These are phyloP conservation scores for Spongispora temasekensis DNA, from an alignment of 1,284 basidiomycete genomes.

Conservation along the genomic window DNA sequence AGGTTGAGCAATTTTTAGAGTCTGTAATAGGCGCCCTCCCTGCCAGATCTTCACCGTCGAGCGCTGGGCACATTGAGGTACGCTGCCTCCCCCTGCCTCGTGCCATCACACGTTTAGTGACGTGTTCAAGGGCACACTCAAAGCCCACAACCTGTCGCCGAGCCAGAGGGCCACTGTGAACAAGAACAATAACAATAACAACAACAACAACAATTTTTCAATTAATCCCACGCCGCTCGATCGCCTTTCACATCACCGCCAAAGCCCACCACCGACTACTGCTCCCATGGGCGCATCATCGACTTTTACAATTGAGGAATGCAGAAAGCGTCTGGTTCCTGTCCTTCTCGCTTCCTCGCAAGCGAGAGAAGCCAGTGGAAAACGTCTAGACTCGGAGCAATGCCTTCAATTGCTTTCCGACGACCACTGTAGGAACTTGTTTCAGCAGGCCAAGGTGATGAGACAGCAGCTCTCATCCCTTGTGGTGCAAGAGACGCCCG, in stretches of 20 bases:
- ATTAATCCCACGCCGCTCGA: too few species aligned
- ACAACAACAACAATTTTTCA: too few species aligned
- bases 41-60: not conserved
- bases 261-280: constrained; percentile 4
- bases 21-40: constrained; percentile 24
- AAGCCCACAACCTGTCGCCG: constrained; percentile 18
- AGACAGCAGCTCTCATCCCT: constrained; percentile 21
- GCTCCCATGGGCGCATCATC: not conserved
- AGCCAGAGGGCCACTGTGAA: too few species aligned
- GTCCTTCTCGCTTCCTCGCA: constrained; percentile 22
- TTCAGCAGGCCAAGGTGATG: constrained; percentile 29
- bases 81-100: constrained; percentile 15
- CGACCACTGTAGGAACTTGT: constrained; percentile 22
- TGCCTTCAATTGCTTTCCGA: constrained; percentile 31
- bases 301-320: constrained; percentile 26
- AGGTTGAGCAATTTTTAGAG: constrained; percentile 30
- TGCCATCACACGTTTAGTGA: constrained; percentile 9
- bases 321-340: constrained; percentile 27
- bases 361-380: constrained; percentile 18
- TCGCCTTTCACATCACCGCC: too few species aligned
- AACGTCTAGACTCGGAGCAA: constrained; percentile 15
- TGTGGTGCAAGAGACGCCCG: constrained; percentile 5
- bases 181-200: too few species aligned
- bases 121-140: constrained; percentile 10
- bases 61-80: constrained; percentile 17